Evolutionary conservation across 2,329 filamentous ascomycete species (phyloP), one percentile per base, ranked within the genome.

Genomic region (Alternaria ethzedia): DNA sequence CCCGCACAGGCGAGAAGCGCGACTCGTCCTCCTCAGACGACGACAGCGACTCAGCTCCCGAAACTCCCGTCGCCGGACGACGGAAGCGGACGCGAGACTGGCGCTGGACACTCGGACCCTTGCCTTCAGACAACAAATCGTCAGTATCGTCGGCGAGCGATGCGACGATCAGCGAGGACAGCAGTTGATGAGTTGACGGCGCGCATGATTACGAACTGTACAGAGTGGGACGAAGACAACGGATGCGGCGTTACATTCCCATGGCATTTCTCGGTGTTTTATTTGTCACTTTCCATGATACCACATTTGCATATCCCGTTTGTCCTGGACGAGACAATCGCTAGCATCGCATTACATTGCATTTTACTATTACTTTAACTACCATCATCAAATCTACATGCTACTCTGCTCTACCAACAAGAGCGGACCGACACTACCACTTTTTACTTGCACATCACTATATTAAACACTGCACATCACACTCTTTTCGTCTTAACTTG

Each of bases 91-190:
- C 83, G 25, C 76, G 86, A 20, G 83, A 87, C 68, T 88, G 86
- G 86, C 79, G 82, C 50, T 88, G 86, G 86, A 88, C 86, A 1
- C 75, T 88, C 11, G 85, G 83, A 2, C 82, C 85, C 11, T 65
- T 85, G 23, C 69, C 75, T 5, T 65, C 63, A 5, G 65, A 70
- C 9, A 68, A 64, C 67, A 71, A 70, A 47, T 71, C 69, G 46
- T 70, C 70, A n/a, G 50, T 68, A 17, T 70, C 72, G 5, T 69
- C 74, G 11, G 64, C 64, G 23, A 74, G 70, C 57, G 71, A 72
- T 12, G 59, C 68, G 9, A 67, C 67, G 5, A 66, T 66, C 15
- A 72, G 69, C 57, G 71, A 76, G n/a, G 75, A 78, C 61, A 78
- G 76, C 63, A 71, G 43, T 63, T 78, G 59, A 72, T 47, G 43